Base-by-base conservation (phyloP, 139 green algal genomes). In the Parachlorella kessleri region DNA sequence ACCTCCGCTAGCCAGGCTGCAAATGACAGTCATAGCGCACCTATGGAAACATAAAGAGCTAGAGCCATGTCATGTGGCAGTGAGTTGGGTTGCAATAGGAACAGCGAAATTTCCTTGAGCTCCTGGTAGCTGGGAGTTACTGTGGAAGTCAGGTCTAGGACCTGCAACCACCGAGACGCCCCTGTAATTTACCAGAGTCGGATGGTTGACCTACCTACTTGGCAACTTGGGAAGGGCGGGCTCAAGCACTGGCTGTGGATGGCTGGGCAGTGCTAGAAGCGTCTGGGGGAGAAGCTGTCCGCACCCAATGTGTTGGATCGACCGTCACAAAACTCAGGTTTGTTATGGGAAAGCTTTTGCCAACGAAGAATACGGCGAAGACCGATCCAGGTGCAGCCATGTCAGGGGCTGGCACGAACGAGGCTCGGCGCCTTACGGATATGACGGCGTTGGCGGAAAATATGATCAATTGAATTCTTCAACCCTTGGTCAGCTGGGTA, bases 71-170 rank as follows among this genome's bases (percentile, higher is more conserved):
- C 69, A 36, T 39, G 18, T 37, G 78, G 78, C 68, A 83, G 48
- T 33, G 68, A 55, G 32, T 78, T 78, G 37, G 69, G 69, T 28
- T 2, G 32, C 41, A 40, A 32, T 30, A 83, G 48, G 35, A 70
- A 83, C 28, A 83, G 32, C 30, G 28, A 54, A 23, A 83, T n/a
- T 36, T 83, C 77, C 38, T 77, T 82, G 54, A 82, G 64, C 7
- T 53, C 66, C n/a, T 28, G 39, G 23, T 53, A 41, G 66, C 35
- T 35, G 14, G 30, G 32, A 23, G 66, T 41, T 28, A 53, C 32
- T 7, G 35, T 32, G 8, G 9, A 24, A 30, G 35, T 72, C 7
- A 35, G n/a, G 35, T 72, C 66, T 30, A 72, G 23, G 14, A 72
- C 66, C 66, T 59, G 48, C 48, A 59, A 59, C 48, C 14, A 59